A percentile compares a stretch with the other conserved stretches of the same genome.
Conservation (phyloP, 805 yeast genomes). For the Brettanomyces naardenensis region DNA sequence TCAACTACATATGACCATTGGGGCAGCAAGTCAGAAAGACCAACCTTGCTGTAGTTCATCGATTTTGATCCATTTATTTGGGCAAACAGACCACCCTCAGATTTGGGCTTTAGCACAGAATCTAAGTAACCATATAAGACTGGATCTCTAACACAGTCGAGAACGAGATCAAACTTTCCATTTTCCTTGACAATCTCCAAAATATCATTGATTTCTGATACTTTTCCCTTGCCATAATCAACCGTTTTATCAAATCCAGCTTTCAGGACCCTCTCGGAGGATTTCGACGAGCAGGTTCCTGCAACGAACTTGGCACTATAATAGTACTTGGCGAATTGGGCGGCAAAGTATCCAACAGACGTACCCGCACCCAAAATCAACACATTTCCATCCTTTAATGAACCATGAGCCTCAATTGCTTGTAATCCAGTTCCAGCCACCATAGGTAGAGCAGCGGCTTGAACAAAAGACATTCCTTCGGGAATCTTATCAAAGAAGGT, state of each 20-base stretch:
- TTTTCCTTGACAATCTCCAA: conserved; percentile 24
- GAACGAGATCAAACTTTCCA: conserved; percentile 49
- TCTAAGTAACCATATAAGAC: conserved; percentile 20
- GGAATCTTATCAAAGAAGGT: conserved; percentile 34
- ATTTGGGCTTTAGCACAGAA: conserved; percentile 36
- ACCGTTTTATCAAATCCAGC: conserved; percentile 51
- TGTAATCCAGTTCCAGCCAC: conserved; percentile 55
- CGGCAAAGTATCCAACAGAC: conserved; percentile 49
- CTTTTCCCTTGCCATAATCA: conserved; percentile 44
- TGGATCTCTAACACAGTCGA: conserved; percentile 58
- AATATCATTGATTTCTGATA: conserved; percentile 29
- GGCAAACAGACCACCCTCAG: conserved; percentile 40
- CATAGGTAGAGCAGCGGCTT: conserved; percentile 63
- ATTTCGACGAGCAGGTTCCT: conserved; percentile 36
- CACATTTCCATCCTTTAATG: conserved; percentile 36
- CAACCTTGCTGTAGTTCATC: conserved; percentile 25
- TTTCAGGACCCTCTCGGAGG: conserved; percentile 15
- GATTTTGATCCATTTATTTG: conserved; percentile 52
- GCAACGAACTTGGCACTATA: conserved; percentile 43
- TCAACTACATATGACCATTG: conserved; percentile 11
- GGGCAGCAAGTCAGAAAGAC: conserved; percentile 19
- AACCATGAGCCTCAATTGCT: conserved; percentile 12
- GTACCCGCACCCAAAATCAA: conserved; percentile 72
- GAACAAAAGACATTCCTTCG: conserved; percentile 34
- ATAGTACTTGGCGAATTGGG: conserved; percentile 47